phyloP scores from a whole-genome alignment of 768 basidiomycete genomes.

The Rhizopogon salebrosus region DNA sequence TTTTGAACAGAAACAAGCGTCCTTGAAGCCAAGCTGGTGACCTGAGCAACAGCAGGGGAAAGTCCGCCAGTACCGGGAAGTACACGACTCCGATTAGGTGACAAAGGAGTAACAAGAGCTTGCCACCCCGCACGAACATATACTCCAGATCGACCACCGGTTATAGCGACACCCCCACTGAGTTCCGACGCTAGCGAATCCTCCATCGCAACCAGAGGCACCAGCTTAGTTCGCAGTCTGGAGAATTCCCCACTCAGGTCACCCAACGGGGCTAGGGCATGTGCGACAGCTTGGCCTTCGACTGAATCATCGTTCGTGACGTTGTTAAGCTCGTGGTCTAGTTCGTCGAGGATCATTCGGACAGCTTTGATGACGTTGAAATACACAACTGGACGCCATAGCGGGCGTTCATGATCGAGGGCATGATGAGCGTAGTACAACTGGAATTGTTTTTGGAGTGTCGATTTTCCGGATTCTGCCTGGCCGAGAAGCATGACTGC shows the following conservation, averaged over 20 bases:
- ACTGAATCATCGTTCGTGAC: slow-evolving; percentile 20
- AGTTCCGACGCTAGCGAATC: slow-evolving; percentile 64
- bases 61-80: slow-evolving; percentile 29
- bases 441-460: slow-evolving; percentile 82
- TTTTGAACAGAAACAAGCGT: slow-evolving; percentile 44
- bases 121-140: slow-evolving; percentile 76
- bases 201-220: slow-evolving; percentile 64
- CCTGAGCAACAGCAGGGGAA: slow-evolving; percentile 30
- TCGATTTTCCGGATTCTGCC: slow-evolving; percentile 80
- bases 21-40: slow-evolving; percentile 50
- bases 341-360: slow-evolving; percentile 66
- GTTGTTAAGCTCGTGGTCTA: slow-evolving; percentile 52
- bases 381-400: slow-evolving; percentile 78
- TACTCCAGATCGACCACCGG: slow-evolving; percentile 56
- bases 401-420: slow-evolving; percentile 64
- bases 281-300: slow-evolving; percentile 27
- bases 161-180: slow-evolving; percentile 56
- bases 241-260: slow-evolving; percentile 42
- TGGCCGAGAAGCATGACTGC: slow-evolving; percentile 74
- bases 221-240: slow-evolving; percentile 47
- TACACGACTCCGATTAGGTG: slow-evolving; percentile 37
- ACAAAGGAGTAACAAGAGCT: slow-evolving; percentile 40
- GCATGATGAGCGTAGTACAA: slow-evolving; percentile 69
- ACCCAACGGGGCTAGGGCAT: slow-evolving; percentile 26
- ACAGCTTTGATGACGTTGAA: slow-evolving; percentile 81